These are phyloP conservation scores for Plasmodium chabaudi DNA, from an alignment of 169 alveolate species.

Conservation along the genomic window DNA sequence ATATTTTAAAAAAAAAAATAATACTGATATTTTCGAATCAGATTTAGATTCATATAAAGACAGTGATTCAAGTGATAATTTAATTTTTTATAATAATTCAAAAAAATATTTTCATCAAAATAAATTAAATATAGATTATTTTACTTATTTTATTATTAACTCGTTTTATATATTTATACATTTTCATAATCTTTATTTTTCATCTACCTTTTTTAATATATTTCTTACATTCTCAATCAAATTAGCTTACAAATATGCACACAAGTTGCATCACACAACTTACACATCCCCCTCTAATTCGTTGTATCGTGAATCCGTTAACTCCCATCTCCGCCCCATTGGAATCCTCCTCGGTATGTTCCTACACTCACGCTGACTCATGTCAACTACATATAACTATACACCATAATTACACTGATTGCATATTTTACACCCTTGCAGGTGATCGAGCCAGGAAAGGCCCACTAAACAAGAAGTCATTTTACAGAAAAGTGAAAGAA, in stretches of 20 bases:
- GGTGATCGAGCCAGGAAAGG: too few species aligned
- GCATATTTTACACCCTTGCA: too few species aligned
- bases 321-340: too few species aligned
- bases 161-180: constrained; percentile 39
- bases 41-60: constrained; percentile 47
- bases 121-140: constrained; percentile 21
- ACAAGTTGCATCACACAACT: not conserved
- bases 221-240: constrained; percentile 39
- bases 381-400: too few species aligned
- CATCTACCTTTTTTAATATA: constrained; percentile 44
- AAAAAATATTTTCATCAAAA: constrained; percentile 32
- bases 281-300: too few species aligned
- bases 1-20: constrained; percentile 21
- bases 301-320: too few species aligned
- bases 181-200: constrained; percentile 51
- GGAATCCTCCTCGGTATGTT: too few species aligned
- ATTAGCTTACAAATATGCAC: constrained; percentile 27
- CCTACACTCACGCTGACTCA: too few species aligned
- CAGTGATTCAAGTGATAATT: constrained; percentile 65
- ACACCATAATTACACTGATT: too few species aligned
- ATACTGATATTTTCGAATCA: constrained; percentile 18
- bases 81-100: constrained; percentile 18
- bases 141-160: constrained; percentile 31
- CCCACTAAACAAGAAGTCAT: too few species aligned
- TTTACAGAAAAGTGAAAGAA: too few species aligned